These are phyloP conservation scores for Wilhelminamyces savonicus DNA, from an alignment of 805 yeast species.

Conservation along the genomic window DNA sequence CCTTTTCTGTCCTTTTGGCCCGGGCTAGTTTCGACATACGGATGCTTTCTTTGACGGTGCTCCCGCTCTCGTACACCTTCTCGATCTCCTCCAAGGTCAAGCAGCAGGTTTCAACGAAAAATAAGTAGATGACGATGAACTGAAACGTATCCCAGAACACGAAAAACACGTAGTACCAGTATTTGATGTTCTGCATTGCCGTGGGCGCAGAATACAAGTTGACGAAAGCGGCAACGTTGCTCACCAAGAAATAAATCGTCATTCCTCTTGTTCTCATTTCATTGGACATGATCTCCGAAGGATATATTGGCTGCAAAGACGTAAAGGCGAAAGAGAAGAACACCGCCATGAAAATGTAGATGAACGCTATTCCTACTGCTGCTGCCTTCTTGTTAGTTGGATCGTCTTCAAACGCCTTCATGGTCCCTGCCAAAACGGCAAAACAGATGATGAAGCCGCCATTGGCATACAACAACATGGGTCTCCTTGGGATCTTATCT, in stretches of 20 bases:
- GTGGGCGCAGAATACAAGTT: background rate
- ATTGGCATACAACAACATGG: conserved; percentile 1
- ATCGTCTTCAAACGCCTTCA: background rate
- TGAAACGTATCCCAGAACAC: background rate
- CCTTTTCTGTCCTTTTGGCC: no score
- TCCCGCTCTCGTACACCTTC: background rate
- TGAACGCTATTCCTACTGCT: background rate
- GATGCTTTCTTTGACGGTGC: conserved; percentile 1
- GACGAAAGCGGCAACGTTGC: background rate
- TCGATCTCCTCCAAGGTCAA: conserved; percentile 2
- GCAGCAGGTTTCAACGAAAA: conserved; percentile 1
- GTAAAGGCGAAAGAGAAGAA: background rate
- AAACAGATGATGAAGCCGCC: conserved; percentile 1
- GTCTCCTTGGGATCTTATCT: background rate
- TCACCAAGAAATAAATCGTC: background rate
- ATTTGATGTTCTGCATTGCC: conserved; percentile 1
- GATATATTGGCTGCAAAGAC: background rate
- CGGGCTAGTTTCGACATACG: background rate
- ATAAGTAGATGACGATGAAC: conserved; percentile 1
- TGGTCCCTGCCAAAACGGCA: background rate
- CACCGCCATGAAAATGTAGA: background rate
- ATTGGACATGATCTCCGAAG: background rate
- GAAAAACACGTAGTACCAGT: conserved; percentile 1
- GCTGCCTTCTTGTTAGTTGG: background rate
- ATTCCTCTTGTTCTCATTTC: conserved; percentile 2